Evolutionary conservation across 192 early-diverging fungal species (phyloP), one percentile per base, ranked within the genome.

Genomic region (Paraglomus brasilianum): DNA sequence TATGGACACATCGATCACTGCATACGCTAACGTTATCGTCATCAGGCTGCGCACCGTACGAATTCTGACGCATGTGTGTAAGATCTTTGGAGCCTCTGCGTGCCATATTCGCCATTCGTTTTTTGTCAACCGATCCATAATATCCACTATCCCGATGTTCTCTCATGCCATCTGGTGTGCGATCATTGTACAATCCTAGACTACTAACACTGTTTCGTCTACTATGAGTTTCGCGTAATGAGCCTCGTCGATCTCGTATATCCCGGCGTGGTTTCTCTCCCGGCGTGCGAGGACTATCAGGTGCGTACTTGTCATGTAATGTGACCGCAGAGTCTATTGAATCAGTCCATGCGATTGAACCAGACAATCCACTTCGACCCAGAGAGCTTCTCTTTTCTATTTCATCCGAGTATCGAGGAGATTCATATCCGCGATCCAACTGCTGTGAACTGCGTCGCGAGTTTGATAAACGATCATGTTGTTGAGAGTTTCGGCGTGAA

Each of bases 181-280:
- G 9, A 13, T 42, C 47, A n/a, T 2, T 11, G 24, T 68, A 44
- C 40, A 68, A 68, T 11, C 66, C 66, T 40, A 68, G 24, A n/a
- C 66, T 68, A 15, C 43, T 63, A 21, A 14, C 42, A 68, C 66
- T 68, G n/a, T 55, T 68, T 52, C 50, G 46, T 50, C 63, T 45
- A 48, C 51, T 68, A 24, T 55, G 50, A 36, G 51, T 3, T 5
- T 8, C 8, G 21, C 10, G 21, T 41, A 49, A 17, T 14, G 36
- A 39, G 10, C 11, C 19, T 19, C 11, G 11, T 2, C 15, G 46
- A 66, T 21, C 10, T 30, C 47, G 44, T 10, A 38, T 51, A 38
- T 48, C 10, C 11, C 46, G 22, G 15, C 46, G 43, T 64, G 19
- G 13, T 10, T 41, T 44, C 17, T 49, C 43, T 40, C 7, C 38